Evolutionary conservation across 148 eudicot species (phyloP).

Genomic region (Amaranthus palmeri): DNA sequence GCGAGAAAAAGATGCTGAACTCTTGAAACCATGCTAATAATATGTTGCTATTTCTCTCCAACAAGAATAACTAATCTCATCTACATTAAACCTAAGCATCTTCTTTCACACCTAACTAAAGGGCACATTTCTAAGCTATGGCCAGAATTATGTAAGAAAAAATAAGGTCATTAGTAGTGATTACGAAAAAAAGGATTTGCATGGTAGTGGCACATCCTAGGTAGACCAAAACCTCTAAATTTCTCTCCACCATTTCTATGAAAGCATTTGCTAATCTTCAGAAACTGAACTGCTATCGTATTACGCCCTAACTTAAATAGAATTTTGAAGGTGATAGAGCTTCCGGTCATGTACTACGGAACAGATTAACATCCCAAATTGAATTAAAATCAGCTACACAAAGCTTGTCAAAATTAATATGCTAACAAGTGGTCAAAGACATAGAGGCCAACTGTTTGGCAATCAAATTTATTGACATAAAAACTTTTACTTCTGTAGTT

Average conservation of each 20-base stretch:
- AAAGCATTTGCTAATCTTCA: too few species aligned
- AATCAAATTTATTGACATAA: not conserved
- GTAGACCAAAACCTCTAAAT: too few species aligned
- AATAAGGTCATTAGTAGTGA: not conserved
- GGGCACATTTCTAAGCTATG: not conserved
- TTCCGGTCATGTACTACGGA: not conserved
- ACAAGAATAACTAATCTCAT: not conserved
- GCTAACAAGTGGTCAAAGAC: not conserved
- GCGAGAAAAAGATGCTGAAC: not conserved
- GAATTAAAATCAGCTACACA: not conserved
- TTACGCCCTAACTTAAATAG: too few species aligned
- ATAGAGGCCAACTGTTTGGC: not conserved
- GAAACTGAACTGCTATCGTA: too few species aligned
- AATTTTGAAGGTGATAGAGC: not conserved
- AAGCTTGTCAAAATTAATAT: not conserved
- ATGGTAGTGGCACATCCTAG: too few species aligned
- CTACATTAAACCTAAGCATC: not conserved
- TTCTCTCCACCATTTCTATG: not conserved
- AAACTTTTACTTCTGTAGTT: not conserved
- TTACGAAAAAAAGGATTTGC: too few species aligned
- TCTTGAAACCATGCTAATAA: not conserved
- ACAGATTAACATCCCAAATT: too few species aligned
- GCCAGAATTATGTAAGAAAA: not conserved
- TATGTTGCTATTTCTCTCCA: not conserved
- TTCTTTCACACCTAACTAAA: not conserved